phyloP scores from a whole-genome alignment of 257 asterid genomes.

The Nyctanthes arbortristis region DNA sequence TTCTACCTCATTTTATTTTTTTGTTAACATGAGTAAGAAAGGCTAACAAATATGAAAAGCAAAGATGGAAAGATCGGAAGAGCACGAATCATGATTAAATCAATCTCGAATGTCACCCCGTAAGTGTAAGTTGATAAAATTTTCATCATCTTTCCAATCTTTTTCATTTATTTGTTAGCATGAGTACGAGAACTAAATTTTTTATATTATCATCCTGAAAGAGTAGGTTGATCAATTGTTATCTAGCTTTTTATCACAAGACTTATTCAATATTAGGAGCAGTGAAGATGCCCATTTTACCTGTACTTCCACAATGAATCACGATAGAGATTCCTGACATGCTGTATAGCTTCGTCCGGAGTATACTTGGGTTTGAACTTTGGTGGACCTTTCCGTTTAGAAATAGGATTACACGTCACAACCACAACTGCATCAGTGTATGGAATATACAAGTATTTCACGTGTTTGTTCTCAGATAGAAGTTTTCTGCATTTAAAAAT shows the following conservation, averaged over 20 bases:
- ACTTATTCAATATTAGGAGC: not conserved
- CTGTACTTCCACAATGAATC: constrained; percentile 65
- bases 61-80: not conserved
- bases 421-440: constrained; percentile 90
- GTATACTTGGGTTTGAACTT: constrained; percentile 70
- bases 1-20: not conserved
- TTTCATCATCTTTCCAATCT: not conserved
- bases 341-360: constrained; percentile 76
- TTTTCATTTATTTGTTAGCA: not conserved
- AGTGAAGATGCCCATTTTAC: constrained; percentile 36
- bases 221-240: not conserved
- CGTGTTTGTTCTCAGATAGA: constrained; percentile 90
- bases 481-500: constrained; percentile 62
- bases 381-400: constrained; percentile 74
- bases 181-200: not conserved
- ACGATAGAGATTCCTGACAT: constrained; percentile 64
- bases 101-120: too few relatives aligned
- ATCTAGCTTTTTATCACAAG: not conserved
- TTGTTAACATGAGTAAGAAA: not conserved
- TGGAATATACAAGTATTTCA: constrained; percentile 85
- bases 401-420: constrained; percentile 85
- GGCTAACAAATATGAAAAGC: not conserved
- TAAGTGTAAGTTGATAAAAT: too few relatives aligned
- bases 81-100: too few relatives aligned
- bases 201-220: not conserved